A percentile compares a stretch with the other conserved stretches of the same genome.
These are phyloP conservation scores for Venturia nashicola DNA, from an alignment of 2,329 filamentous ascomycete species.

Conservation along the genomic window DNA sequence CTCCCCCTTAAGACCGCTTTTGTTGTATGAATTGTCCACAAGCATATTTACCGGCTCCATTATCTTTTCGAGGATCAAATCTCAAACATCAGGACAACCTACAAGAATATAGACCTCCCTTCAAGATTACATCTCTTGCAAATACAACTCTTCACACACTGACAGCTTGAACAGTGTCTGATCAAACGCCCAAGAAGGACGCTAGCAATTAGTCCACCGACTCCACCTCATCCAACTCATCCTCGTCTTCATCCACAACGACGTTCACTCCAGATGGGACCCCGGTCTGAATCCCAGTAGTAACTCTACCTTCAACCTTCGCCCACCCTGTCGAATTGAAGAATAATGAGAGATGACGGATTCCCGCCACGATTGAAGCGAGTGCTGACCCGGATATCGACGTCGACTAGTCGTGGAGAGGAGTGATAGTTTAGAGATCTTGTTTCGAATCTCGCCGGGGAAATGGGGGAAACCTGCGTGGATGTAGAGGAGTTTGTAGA, in stretches of 20 bases:
- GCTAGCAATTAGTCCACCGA: neutral
- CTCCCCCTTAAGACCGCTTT: neutral
- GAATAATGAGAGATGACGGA: neutral
- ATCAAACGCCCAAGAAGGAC: neutral
- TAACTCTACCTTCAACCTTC: neutral
- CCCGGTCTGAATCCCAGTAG: neutral
- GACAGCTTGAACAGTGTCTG: neutral
- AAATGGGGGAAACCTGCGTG: neutral
- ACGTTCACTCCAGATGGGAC: neutral
- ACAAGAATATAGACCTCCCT: too few relatives aligned
- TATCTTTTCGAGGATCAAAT: neutral
- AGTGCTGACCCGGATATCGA: neutral
- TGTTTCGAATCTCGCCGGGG: neutral
- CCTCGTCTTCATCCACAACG: neutral
- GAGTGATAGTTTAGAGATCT: neutral
- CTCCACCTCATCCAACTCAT: neutral
- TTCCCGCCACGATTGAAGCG: neutral
- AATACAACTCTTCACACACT: neutral
- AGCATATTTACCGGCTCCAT: neutral
- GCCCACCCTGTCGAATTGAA: neutral
- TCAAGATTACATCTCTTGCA: too few relatives aligned
- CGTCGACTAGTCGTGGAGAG: neutral
- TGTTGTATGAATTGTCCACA: neutral
- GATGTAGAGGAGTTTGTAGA: neutral
- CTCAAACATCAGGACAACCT: neutral